Percentiles rank a stretch among this genome's conserved stretches.
These are phyloP conservation scores for Digitaria exilis DNA, from an alignment of 202 grass and related monocot species.

Conservation along the genomic window DNA sequence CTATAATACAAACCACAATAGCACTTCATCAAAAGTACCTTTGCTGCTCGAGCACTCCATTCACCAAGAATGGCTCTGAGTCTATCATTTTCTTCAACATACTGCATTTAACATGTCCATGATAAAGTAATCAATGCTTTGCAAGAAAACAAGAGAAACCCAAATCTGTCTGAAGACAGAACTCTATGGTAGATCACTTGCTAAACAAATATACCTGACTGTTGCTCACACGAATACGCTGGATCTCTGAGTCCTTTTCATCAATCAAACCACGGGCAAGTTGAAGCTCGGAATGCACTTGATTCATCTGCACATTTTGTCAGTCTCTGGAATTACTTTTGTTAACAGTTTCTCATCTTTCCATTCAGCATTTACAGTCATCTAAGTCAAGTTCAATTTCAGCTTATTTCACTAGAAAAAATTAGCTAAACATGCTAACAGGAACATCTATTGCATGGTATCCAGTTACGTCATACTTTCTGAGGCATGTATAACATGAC, in stretches of 20 bases:
- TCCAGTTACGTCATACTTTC: background rate
- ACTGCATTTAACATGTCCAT: conserved; percentile 53
- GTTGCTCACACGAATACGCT: conserved; percentile 77
- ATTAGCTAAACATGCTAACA: background rate
- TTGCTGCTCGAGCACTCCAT: conserved; percentile 97
- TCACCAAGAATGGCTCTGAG: conserved; percentile 97
- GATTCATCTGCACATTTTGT: conserved; percentile 79
- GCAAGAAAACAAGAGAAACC: background rate
- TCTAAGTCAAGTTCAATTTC: background rate
- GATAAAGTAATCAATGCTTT: conserved; percentile 26
- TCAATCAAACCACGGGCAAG: conserved; percentile 85
- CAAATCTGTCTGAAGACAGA: background rate
- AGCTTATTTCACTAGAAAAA: conserved; percentile 3
- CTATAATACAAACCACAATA: conserved; percentile 18
- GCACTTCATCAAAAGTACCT: conserved; percentile 55
- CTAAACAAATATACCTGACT: conserved; percentile 60
- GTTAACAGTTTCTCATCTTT: background rate
- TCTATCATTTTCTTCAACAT: conserved; percentile 96
- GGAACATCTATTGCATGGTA: background rate
- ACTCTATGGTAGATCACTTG: background rate
- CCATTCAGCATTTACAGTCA: background rate
- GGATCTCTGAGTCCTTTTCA: conserved; percentile 82
- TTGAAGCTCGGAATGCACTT: conserved; percentile 90
- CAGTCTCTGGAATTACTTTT: conserved; percentile 22
- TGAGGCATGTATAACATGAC: conserved; percentile 6